These are phyloP conservation scores for Balakata baccata DNA, from an alignment of 345 rosid genomes.

Conservation along the genomic window DNA sequence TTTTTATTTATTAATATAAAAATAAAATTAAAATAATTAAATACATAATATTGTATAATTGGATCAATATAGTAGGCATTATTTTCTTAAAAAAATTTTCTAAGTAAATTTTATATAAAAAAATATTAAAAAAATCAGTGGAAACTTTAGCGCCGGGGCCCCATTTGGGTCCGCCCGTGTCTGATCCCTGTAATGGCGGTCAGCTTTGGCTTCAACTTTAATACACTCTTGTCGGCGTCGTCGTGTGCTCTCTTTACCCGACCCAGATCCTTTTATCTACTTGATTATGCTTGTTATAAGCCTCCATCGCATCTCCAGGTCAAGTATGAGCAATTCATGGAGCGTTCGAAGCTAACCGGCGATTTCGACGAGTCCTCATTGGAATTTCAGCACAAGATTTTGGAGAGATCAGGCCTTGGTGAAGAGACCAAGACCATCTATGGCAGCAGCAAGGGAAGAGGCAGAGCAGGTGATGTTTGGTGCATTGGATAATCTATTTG, in stretches of 20 bases:
- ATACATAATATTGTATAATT: too few species aligned
- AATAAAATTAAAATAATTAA: too few species aligned
- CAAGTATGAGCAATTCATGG: conserved; percentile 58
- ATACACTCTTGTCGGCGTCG: conserved; percentile 67
- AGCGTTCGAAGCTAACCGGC: conserved; percentile 64
- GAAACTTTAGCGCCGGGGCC: too few species aligned
- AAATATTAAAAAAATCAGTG: too few species aligned
- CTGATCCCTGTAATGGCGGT: conserved; percentile 68
- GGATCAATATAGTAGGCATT: too few species aligned
- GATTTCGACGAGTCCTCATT: conserved; percentile 77
- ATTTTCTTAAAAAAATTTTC: too few species aligned
- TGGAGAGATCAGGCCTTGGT: conserved; percentile 83
- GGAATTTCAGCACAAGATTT: conserved; percentile 77
- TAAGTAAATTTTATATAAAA: too few species aligned
- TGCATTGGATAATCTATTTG: conserved; percentile 64
- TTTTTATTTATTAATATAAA: too few species aligned
- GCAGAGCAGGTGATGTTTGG: conserved; percentile 95
- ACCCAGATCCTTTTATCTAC: conserved; percentile 70
- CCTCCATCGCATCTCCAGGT: conserved; percentile 65
- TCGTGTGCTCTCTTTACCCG: conserved; percentile 63
- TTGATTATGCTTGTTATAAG: conserved; percentile 71
- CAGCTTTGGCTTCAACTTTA: conserved; percentile 80
- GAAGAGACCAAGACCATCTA: conserved; percentile 89
- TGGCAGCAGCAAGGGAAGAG: conserved; percentile 83
- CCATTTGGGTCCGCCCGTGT: too few species aligned